Evolutionary conservation across 2,329 filamentous ascomycete species (phyloP).

Genomic region (Ophiognomonia clavigignenti-juglandacearum): DNA sequence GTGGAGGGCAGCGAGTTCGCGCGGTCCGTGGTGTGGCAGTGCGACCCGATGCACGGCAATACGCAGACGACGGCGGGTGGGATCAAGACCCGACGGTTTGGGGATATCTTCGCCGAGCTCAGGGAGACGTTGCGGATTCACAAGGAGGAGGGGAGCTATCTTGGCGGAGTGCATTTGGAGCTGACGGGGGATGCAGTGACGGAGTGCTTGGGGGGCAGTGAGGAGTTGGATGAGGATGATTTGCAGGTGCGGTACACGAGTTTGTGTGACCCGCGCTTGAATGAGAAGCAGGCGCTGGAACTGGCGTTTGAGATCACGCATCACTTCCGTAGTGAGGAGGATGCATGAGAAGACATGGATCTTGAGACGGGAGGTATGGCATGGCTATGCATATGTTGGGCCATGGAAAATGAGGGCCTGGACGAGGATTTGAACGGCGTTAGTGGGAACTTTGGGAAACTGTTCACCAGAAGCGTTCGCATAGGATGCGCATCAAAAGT

Average conservation of each 20-base stretch:
- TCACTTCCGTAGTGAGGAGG: conserved; percentile 51
- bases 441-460: too few species aligned
- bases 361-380: background rate
- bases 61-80: conserved; percentile 65
- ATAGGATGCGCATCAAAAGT: background rate
- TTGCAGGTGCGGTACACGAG: conserved; percentile 88
- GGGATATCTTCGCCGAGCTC: conserved; percentile 83
- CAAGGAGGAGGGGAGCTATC: conserved; percentile 73
- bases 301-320: conserved; percentile 90
- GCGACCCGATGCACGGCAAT: conserved; percentile 97
- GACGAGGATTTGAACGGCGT: background rate
- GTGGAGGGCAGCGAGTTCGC: conserved; percentile 73
- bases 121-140: conserved; percentile 81
- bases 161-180: conserved; percentile 93
- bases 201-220: conserved; percentile 89
- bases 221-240: conserved; percentile 82
- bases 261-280: conserved; percentile 91
- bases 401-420: background rate
- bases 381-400: background rate
- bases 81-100: conserved; percentile 90
- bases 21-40: conserved; percentile 83
- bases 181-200: conserved; percentile 94
- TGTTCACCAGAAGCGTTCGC: too few species aligned
- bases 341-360: background rate
- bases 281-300: conserved; percentile 97